Base-by-base conservation (phyloP, 257 asterid species). In the Primulina tabacum region DNA sequence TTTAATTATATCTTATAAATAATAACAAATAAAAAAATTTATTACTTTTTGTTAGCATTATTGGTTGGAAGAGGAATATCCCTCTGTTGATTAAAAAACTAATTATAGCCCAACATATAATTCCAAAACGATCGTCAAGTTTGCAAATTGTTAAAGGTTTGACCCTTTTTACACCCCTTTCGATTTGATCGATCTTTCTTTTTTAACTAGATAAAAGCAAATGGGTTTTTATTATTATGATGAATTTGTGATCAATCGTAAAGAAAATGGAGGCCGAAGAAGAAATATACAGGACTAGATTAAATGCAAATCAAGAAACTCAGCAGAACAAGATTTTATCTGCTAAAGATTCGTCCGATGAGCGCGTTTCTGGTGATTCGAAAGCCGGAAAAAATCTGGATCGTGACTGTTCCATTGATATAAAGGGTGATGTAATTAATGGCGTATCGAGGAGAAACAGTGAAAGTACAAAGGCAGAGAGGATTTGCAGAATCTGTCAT, bases 401-500 rank as follows among this genome's bases (percentile, higher is more conserved):
- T 40, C 37, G 17, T 26, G 78, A 53, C 6, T 57, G 61, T 58
- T 71, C 21, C 11, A 65, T 80, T 26, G 80, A 72, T 64, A 20
- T 78, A 8, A 60, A 47, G 26, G 56, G 7, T 16, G 56, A 5
- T 50, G 57, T 1, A 4, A 3, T 8, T 1, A 4, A 0, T 1
- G 76, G 56, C 8, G 28, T 43, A 11, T 69, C 71, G 56, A 69
- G 67, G 56, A 69, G 67, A 35, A 40, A 55, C 7, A 55, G 30
- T 10, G 77, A 62, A 11, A 58, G 58, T 71, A 29, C 59, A 16
- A 66, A 53, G 8, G 71, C 1, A 6, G 88, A 81, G 52, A 75
- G 35, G 2, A 30, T 83, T 1, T 85, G 89, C 71, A 79, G 90
- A 62, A 85, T 85, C 8, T 85, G 90, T 60, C 94, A 87, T 83